A percentile compares a stretch with the other conserved stretches of the same genome.
These are phyloP conservation scores for Torulaspora maleeae DNA, from an alignment of 805 yeast species.

Conservation along the genomic window DNA sequence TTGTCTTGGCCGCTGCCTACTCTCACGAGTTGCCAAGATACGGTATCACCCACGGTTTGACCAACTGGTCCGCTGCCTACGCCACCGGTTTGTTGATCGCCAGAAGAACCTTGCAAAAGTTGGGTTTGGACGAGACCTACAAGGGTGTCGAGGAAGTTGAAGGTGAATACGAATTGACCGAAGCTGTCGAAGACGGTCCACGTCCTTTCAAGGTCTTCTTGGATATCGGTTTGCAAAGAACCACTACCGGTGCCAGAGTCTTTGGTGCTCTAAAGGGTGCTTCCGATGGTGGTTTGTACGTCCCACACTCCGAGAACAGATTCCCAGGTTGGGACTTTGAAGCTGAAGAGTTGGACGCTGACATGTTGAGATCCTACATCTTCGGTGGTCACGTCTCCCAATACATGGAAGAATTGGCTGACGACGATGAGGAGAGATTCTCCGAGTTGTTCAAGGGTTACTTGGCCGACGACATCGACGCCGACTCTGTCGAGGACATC, in stretches of 20 bases:
- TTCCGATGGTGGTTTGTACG: slow-evolving; percentile 98
- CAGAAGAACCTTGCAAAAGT: slow-evolving; percentile 97
- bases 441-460: slow-evolving; percentile 91
- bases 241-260: slow-evolving; percentile 99
- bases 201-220: slow-evolving; percentile 99
- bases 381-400: slow-evolving; percentile 99
- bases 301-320: slow-evolving; percentile 99
- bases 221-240: slow-evolving; percentile 99
- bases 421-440: slow-evolving; percentile 99
- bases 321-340: slow-evolving; percentile 99
- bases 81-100: slow-evolving; percentile 98
- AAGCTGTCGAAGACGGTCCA: slow-evolving; percentile 99
- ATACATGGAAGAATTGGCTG: slow-evolving; percentile 99
- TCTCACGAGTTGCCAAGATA: slow-evolving; percentile 97
- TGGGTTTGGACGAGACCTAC: slow-evolving; percentile 98
- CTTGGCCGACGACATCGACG: slow-evolving; percentile 95
- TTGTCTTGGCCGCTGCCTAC: slow-evolving; percentile 96
- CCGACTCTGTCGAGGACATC: slow-evolving; percentile 93
- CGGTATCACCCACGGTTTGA: slow-evolving; percentile 97
- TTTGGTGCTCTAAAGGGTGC: slow-evolving; percentile 99
- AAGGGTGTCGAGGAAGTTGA: slow-evolving; percentile 98
- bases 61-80: slow-evolving; percentile 99
- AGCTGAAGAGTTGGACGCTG: slow-evolving; percentile 96
- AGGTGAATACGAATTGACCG: slow-evolving; percentile 98
- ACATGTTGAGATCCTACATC: slow-evolving; percentile 96